Evolutionary conservation across 2,329 filamentous ascomycete genomes (phyloP), one percentile per base, ranked within the genome.

Genomic region (Paraconiothyrium brasiliense): DNA sequence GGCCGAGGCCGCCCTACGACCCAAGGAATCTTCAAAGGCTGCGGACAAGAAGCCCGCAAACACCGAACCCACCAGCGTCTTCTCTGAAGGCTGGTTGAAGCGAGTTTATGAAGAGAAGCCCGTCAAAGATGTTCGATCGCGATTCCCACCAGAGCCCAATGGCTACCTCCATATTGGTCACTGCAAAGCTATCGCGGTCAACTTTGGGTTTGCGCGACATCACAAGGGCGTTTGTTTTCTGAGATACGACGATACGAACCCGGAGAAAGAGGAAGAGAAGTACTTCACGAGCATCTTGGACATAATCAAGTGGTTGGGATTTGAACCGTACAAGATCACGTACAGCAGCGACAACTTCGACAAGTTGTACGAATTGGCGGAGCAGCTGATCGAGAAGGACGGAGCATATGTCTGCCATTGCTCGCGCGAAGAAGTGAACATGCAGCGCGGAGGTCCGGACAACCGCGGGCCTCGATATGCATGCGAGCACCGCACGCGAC

Each of bases 171-270:
- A 97, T 76, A 91, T 98, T 69, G 94, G 94, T 22, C 95, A 98
- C 76, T 92, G 91, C 67, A 98, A 98, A 82, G 94, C 95, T 24
- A 97, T 98, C 77, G 91, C 93, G 0, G 89, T 98, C 78, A 97
- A 98, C 81, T 98, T 98, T 80, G 94, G 94, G 7, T 98, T 97
- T 77, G 94, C 95, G 14, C 88, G 87, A 73, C 89, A 90, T 74
- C 92, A 97, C 76, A 91, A 90, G 39, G 94, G 94, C 61, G 84
- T 89, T 64, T 91, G 88, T 78, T 90, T 90, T 73, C 80, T 93
- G 64, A 86, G 94, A 71, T 97, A 92, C 78, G 95, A 98, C 77
- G 95, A 98, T 72, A 98, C 95, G 14, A 98, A 98, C 77, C 95
- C 95, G 1, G 92, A 94, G 67, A 92, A 92, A 50, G 95, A 98